Evolutionary conservation across 1,284 basidiomycete species (phyloP).

Genomic region (Fomitopsis palustris): DNA sequence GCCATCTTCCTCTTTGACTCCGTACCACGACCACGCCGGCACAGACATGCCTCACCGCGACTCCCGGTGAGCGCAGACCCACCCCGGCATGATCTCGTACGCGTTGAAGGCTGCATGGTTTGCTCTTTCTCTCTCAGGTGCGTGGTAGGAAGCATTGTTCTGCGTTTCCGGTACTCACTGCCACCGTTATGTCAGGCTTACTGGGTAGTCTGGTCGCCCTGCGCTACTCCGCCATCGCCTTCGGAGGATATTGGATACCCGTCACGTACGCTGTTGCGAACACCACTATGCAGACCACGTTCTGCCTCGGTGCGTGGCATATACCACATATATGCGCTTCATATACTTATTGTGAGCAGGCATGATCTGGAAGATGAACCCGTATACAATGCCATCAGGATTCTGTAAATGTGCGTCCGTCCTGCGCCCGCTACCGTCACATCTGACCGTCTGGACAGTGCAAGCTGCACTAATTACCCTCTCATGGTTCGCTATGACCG

Average conservation of each 20-base stretch:
- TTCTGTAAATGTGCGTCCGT: slow-evolving; percentile 51
- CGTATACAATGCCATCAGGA: slow-evolving; percentile 47
- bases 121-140: slow-evolving; percentile 29
- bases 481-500: slow-evolving; percentile 46
- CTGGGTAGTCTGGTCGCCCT: slow-evolving; percentile 45
- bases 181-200: slow-evolving; percentile 32
- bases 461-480: slow-evolving; percentile 47
- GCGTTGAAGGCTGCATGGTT: slow-evolving; percentile 30
- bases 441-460: slow-evolving; percentile 27
- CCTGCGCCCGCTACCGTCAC: neutral
- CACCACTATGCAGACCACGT: slow-evolving; percentile 45
- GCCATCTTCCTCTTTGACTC: too few relatives aligned
- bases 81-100: slow-evolving; percentile 26
- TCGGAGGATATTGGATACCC: slow-evolving; percentile 41
- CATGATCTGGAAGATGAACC: slow-evolving; percentile 60
- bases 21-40: slow-evolving; percentile 9
- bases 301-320: slow-evolving; percentile 34
- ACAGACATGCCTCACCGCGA: slow-evolving; percentile 9
- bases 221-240: slow-evolving; percentile 37
- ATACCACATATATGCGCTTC: neutral
- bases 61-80: slow-evolving; percentile 13
- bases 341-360: slow-evolving; percentile 32
- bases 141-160: slow-evolving; percentile 2
- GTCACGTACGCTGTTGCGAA: slow-evolving; percentile 43
- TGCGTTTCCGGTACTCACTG: neutral